Percentiles rank a stretch among this genome's conserved stretches.
Conservation (phyloP, 495 filamentous ascomycete genomes). For the Penicillium paradoxum region DNA sequence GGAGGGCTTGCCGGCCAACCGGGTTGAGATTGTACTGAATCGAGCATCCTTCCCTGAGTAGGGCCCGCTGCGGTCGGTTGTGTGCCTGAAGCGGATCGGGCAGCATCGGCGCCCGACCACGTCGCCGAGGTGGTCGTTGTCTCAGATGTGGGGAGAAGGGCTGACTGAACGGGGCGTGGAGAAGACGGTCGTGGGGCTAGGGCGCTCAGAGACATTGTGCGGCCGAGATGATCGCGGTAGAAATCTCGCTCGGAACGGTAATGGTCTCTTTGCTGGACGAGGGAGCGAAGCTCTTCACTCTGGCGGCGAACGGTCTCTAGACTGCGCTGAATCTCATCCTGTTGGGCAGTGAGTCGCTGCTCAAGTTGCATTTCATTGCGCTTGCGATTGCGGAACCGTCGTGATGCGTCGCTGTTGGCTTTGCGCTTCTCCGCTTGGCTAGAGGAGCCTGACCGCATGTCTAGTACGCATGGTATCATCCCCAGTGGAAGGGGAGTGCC, state of each 20-base stretch:
- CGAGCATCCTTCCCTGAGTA: slow-evolving; percentile 6
- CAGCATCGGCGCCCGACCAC: slow-evolving; percentile 9
- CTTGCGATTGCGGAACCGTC: slow-evolving; percentile 84
- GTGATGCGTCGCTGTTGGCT: slow-evolving; percentile 89
- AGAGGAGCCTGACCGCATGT: slow-evolving; percentile 77
- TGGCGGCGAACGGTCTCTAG: slow-evolving; percentile 50
- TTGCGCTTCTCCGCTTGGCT: slow-evolving; percentile 86
- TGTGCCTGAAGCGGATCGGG: slow-evolving; percentile 6
- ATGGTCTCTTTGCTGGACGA: slow-evolving; percentile 50
- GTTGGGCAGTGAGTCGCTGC: slow-evolving; percentile 51
- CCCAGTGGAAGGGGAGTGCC: slow-evolving; percentile 33
- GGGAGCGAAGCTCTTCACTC: slow-evolving; percentile 52
- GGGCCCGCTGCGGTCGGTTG: not conserved
- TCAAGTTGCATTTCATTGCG: slow-evolving; percentile 78
- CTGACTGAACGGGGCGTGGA: slow-evolving; percentile 20
- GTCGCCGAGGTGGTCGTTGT: slow-evolving; percentile 4
- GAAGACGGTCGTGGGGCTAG: slow-evolving; percentile 41
- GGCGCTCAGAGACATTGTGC: slow-evolving; percentile 43
- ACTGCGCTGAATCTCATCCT: slow-evolving; percentile 55
- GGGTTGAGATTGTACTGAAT: slow-evolving; percentile 12
- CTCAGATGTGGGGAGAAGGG: slow-evolving; percentile 5
- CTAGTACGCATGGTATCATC: slow-evolving; percentile 58
- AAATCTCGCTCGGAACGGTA: slow-evolving; percentile 60
- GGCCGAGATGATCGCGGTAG: slow-evolving; percentile 57
- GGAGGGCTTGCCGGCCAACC: slow-evolving; percentile 20